Conservation (phyloP, 768 basidiomycete genomes). For the Rhizopogon sp. region DNA sequence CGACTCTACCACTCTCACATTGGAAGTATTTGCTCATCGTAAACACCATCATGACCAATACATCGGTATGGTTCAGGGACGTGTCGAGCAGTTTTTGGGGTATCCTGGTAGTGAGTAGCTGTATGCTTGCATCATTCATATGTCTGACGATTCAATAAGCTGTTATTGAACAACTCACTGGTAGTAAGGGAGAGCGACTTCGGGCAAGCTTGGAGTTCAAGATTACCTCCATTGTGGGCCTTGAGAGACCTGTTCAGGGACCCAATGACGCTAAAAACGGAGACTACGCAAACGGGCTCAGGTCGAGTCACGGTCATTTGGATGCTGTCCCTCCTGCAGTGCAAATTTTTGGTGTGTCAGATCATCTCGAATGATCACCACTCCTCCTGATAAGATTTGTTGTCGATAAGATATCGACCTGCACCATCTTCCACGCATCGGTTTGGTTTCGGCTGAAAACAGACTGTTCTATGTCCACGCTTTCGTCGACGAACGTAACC, state of each 20-base stretch:
- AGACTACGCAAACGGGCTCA: too few species aligned
- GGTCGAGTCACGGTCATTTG: too few species aligned
- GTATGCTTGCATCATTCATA: background rate
- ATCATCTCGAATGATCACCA: background rate
- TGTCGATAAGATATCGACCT: background rate
- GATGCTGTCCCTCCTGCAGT: background rate
- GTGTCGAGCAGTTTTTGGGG: background rate
- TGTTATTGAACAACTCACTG: background rate
- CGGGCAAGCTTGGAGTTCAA: background rate
- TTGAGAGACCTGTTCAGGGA: too few species aligned
- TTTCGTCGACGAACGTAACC: background rate
- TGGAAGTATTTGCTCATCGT: constrained; percentile 1
- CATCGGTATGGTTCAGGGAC: background rate
- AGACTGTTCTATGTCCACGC: constrained; percentile 3
- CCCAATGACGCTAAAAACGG: too few species aligned
- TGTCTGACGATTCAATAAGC: background rate
- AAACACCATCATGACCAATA: background rate
- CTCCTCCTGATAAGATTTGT: background rate
- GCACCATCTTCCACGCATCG: background rate
- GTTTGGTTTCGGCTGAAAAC: background rate
- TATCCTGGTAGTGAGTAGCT: background rate
- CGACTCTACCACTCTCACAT: background rate
- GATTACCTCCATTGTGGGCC: background rate
- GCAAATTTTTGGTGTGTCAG: background rate
- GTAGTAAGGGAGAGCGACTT: background rate